Evolutionary conservation across 352 stramenopile genomes (phyloP).

Genomic region (Phytophthora uliginosa): DNA sequence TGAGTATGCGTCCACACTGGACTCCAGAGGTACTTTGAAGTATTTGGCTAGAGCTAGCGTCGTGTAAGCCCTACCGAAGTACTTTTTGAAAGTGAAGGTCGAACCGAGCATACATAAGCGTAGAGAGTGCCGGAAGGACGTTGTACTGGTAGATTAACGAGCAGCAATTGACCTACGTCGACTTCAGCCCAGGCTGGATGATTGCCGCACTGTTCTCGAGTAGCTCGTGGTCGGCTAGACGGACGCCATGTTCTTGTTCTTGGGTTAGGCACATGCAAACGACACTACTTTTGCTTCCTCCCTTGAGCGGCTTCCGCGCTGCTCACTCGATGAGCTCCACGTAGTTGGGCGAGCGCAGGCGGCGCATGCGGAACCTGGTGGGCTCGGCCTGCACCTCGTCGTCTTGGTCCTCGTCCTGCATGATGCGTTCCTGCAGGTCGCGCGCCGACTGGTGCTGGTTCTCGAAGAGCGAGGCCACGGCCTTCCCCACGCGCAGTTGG

Average conservation of each 20-base stretch:
- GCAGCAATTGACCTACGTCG: too few species aligned
- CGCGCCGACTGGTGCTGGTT: constrained; percentile 39
- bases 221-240: neutral
- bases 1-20: too few species aligned
- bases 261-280: constrained; percentile 27
- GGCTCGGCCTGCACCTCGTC: constrained; percentile 33
- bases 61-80: too few species aligned
- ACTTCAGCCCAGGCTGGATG: too few species aligned
- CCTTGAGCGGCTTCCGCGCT: neutral
- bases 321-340: constrained; percentile 37
- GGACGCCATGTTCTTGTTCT: constrained; percentile 11
- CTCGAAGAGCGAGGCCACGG: constrained; percentile 40
- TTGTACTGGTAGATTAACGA: too few species aligned
- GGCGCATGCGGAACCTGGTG: constrained; percentile 39
- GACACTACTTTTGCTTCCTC: constrained; percentile 24
- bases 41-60: too few species aligned
- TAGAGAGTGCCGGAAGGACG: too few species aligned
- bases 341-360: constrained; percentile 31
- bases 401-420: constrained; percentile 40
- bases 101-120: too few species aligned
- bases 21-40: too few species aligned
- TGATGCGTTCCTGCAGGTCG: constrained; percentile 35
- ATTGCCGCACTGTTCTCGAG: neutral
- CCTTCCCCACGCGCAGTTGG: constrained; percentile 39
- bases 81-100: too few species aligned